phyloP scores from a whole-genome alignment of 495 filamentous ascomycete species.

The Aspergillus incahuasiensis region DNA sequence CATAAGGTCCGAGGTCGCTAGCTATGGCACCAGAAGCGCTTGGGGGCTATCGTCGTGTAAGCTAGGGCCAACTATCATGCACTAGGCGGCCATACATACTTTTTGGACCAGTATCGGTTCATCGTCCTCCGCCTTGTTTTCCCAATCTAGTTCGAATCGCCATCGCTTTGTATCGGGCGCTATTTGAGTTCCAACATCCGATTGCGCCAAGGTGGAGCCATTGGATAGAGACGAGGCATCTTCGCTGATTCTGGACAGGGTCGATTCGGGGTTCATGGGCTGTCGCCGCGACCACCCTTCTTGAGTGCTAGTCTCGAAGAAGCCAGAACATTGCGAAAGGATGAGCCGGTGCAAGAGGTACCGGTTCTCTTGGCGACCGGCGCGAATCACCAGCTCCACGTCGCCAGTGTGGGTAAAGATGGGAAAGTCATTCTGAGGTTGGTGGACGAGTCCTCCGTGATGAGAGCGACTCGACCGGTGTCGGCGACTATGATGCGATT shows the following conservation, averaged over 20 bases:
- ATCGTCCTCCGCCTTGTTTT: slow-evolving; percentile 64
- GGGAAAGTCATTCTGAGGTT: slow-evolving; percentile 84
- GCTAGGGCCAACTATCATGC: background rate
- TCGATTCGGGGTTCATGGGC: slow-evolving; percentile 25
- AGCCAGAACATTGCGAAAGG: slow-evolving; percentile 81
- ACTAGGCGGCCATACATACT: slow-evolving; percentile 32
- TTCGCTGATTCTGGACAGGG: slow-evolving; percentile 55
- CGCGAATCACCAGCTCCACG: slow-evolving; percentile 78
- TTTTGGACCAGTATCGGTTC: slow-evolving; percentile 87
- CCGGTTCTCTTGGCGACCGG: slow-evolving; percentile 66
- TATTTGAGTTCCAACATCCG: slow-evolving; percentile 30
- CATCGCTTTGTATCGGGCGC: slow-evolving; percentile 57
- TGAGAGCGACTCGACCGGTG: slow-evolving; percentile 77
- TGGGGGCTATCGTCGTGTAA: slow-evolving; percentile 28
- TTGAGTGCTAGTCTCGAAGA: slow-evolving; percentile 85
- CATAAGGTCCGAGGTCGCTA: slow-evolving; percentile 42
- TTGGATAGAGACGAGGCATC: slow-evolving; percentile 44
- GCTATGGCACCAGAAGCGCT: slow-evolving; percentile 47
- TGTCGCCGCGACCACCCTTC: slow-evolving; percentile 72
- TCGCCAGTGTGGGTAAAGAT: slow-evolving; percentile 86
- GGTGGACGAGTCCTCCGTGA: slow-evolving; percentile 65
- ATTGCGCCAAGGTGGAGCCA: slow-evolving; percentile 38
- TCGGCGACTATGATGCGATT: slow-evolving; percentile 49
- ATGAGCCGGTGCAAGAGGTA: slow-evolving; percentile 85
- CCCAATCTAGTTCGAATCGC: slow-evolving; percentile 83